Percentiles rank a stretch among this genome's conserved stretches.
phyloP scores from a whole-genome alignment of 805 yeast species.

The Naumovozyma castellii region DNA sequence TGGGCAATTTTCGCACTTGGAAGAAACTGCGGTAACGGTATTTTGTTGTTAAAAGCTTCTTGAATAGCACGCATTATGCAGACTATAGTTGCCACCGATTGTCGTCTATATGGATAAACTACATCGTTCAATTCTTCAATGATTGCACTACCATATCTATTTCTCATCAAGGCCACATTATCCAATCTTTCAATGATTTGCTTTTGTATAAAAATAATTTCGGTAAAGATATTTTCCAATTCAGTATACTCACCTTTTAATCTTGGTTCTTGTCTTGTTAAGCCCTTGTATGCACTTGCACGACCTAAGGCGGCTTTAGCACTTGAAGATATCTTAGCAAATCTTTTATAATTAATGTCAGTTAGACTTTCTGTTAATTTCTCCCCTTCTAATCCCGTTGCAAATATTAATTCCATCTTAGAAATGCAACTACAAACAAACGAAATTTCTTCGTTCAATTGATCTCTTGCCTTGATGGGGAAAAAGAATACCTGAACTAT shows the following conservation, averaged over 20 bases:
- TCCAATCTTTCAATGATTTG: conserved; percentile 42
- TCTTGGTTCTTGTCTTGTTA: conserved; percentile 40
- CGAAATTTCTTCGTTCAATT: conserved; percentile 35
- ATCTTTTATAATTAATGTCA: conserved; percentile 26
- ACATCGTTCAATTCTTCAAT: conserved; percentile 35
- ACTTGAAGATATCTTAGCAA: conserved; percentile 27
- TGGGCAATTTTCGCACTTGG: conserved; percentile 44
- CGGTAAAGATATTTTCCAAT: conserved; percentile 33
- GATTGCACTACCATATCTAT: conserved; percentile 37
- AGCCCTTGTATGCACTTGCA: conserved; percentile 34
- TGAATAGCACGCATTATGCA: conserved; percentile 35
- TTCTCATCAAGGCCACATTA: conserved; percentile 35
- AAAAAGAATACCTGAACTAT: conserved; percentile 37
- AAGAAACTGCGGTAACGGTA: conserved; percentile 42
- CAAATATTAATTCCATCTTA: conserved; percentile 31
- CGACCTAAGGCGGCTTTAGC: conserved; percentile 33
- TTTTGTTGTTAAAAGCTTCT: conserved; percentile 35
- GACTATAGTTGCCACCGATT: conserved; percentile 34
- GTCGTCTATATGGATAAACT: conserved; percentile 38
- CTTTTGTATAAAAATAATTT: conserved; percentile 37
- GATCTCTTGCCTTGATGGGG: conserved; percentile 41
- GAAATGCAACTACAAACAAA: conserved; percentile 34
- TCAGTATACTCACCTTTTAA: conserved; percentile 38
- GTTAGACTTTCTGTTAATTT: conserved; percentile 20
- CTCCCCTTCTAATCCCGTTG: conserved; percentile 36